Conservation (phyloP, 305 asterid species). For the Fraxinus albicans region DNA sequence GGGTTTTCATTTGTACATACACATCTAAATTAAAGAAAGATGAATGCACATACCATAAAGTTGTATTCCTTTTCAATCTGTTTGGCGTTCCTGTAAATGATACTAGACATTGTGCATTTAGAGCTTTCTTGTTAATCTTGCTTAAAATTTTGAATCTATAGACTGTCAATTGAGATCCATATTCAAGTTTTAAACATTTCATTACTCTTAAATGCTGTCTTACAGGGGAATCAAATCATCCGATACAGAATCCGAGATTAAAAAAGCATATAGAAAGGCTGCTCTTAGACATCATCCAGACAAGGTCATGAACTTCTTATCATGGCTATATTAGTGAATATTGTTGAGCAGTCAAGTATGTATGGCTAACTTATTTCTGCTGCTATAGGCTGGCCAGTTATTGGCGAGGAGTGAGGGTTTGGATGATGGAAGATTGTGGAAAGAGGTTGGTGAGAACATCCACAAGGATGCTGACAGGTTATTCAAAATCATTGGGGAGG, state of each 20-base stretch:
- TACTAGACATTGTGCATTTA: background rate
- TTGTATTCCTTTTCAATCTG: background rate
- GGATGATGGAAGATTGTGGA: constrained; percentile 69
- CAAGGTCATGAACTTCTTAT: constrained; percentile 53
- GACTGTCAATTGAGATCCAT: background rate
- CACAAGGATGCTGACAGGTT: constrained; percentile 84
- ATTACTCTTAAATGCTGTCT: constrained; percentile 26
- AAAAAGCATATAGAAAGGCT: constrained; percentile 94
- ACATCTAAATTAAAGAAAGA: background rate
- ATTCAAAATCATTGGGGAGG: constrained; percentile 92
- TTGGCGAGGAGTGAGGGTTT: constrained; percentile 62
- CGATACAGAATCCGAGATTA: constrained; percentile 79
- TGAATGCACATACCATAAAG: background rate
- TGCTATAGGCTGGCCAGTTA: constrained; percentile 73
- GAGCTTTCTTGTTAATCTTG: background rate
- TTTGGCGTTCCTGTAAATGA: background rate
- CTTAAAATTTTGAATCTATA: background rate
- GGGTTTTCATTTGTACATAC: background rate
- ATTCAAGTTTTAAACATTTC: constrained; percentile 7
- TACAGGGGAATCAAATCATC: constrained; percentile 81
- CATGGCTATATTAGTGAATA: constrained; percentile 7
- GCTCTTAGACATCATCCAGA: constrained; percentile 97
- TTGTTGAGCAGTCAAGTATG: constrained; percentile 2
- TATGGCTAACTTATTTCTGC: constrained; percentile 21
- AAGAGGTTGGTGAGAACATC: constrained; percentile 71